Base-by-base conservation (phyloP, 1,139 yeast genomes). In the Candida neerlandica region DNA sequence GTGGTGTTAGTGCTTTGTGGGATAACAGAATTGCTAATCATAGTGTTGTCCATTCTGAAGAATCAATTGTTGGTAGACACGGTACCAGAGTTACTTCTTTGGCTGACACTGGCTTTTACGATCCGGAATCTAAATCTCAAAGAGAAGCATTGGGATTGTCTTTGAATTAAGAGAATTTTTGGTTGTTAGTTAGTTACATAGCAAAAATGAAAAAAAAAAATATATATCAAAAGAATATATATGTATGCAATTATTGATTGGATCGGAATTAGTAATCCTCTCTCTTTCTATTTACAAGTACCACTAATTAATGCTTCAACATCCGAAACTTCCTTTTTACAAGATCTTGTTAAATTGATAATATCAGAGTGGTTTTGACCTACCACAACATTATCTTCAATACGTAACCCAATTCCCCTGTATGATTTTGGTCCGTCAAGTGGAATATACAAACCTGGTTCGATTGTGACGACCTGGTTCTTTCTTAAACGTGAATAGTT, bases 401-500 rank as follows among this genome's bases (percentile, higher is more conserved):
- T 88, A 60, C 99, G 82, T 23, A 95, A 86, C 1, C 99, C 99
- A 52, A 95, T 86, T 19, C 95, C 95, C 58, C 90, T 86, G 70
- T 81, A 92, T 60, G 83, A 84, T 55, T 80, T 77, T 38, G 99
- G 98, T 42, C 71, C 70, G 51, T 78, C 80, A 56, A 73, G 71
- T 0, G 98, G 98, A 41, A 95, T 81, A 64, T 94, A 94, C 34
- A 94, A 78, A 23, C 99, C 99, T 0, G 99, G 99, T 64, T 94
- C 99, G 30, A 94, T 84, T 1, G 99, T 94, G 42, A 94, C 75
- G 2, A 94, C 97, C 59, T 86, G 90, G 2, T 89, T 89, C 27
- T 69, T 73, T 34, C 66, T 69, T 41, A 88, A 62, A 38, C 69
- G 74, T 44, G 75, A 78, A 58, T 65, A 77, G 62, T 84, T 77